Percentiles rank a stretch among this genome's conserved stretches.
Conservation (phyloP, 495 filamentous ascomycete species). For the Penicillium cinerascens region DNA sequence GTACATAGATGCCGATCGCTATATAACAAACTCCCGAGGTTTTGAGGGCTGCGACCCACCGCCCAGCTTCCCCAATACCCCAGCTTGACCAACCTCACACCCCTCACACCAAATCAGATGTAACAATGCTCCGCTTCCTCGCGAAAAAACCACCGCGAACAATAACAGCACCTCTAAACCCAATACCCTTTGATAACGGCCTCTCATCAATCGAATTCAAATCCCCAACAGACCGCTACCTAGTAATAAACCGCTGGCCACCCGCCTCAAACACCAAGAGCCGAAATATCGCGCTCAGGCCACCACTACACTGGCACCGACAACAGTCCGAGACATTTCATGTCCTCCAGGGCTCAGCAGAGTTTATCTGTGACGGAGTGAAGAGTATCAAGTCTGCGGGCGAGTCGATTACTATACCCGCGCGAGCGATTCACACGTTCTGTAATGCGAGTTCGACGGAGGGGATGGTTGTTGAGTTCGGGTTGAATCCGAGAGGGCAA, state of each 20-base stretch:
- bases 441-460: slow-evolving; percentile 8
- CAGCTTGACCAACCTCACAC: neutral
- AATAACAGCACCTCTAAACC: slow-evolving; percentile 3
- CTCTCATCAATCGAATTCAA: slow-evolving; percentile 12
- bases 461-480: slow-evolving; percentile 9
- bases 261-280: slow-evolving; percentile 4
- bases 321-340: slow-evolving; percentile 11
- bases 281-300: slow-evolving; percentile 8
- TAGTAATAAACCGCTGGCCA: slow-evolving; percentile 16
- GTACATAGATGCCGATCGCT: no score
- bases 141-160: slow-evolving; percentile 5
- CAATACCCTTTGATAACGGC: slow-evolving; percentile 8
- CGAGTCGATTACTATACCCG: slow-evolving; percentile 6
- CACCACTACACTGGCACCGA: slow-evolving; percentile 15
- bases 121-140: slow-evolving; percentile 8
- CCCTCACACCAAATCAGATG: neutral
- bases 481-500: slow-evolving; percentile 4
- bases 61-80: neutral
- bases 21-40: no score
- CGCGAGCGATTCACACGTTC: slow-evolving; percentile 9
- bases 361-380: slow-evolving; percentile 3
- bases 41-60: no score
- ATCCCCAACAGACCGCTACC: slow-evolving; percentile 9
- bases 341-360: slow-evolving; percentile 5
- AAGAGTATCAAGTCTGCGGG: slow-evolving; percentile 3